phyloP scores from a whole-genome alignment of 352 stramenopile species.

The Globisporangium lucens region DNA sequence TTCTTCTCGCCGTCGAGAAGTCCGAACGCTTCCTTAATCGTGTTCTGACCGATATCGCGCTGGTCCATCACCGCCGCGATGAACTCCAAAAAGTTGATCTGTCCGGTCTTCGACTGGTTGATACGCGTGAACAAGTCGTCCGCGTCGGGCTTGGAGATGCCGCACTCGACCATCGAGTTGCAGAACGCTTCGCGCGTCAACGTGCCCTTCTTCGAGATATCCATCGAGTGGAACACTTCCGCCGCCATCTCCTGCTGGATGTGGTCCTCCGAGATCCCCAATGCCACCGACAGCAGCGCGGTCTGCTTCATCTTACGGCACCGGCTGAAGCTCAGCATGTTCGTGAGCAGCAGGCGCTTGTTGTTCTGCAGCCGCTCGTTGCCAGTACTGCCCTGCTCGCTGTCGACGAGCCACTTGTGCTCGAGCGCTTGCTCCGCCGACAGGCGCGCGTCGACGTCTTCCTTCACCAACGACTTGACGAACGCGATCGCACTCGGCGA shows the following conservation, averaged over 20 bases:
- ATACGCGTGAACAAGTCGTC: constrained; percentile 74
- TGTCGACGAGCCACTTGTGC: constrained; percentile 55
- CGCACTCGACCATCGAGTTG: constrained; percentile 88
- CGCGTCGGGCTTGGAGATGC: constrained; percentile 69
- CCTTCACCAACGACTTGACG: constrained; percentile 78
- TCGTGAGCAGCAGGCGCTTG: constrained; percentile 65
- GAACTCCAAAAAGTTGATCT: constrained; percentile 96
- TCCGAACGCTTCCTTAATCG: constrained; percentile 90
- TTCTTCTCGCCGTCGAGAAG: constrained; percentile 89
- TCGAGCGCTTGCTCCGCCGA: constrained; percentile 64
- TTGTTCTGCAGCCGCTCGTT: constrained; percentile 42
- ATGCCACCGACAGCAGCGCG: constrained; percentile 62
- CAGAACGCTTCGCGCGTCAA: constrained; percentile 94
- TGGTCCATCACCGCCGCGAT: constrained; percentile 93
- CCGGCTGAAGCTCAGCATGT: constrained; percentile 77
- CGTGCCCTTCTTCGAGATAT: constrained; percentile 79
- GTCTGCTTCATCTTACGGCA: constrained; percentile 78
- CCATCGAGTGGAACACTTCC: constrained; percentile 85
- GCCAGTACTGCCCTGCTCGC: constrained; percentile 22
- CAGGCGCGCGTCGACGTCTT: constrained; percentile 58
- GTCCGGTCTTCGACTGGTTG: constrained; percentile 74
- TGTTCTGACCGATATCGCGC: constrained; percentile 86
- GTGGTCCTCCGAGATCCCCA: constrained; percentile 70
- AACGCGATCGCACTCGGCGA: constrained; percentile 68
- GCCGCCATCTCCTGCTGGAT: constrained; percentile 75